Evolutionary conservation across 768 basidiomycete species (phyloP).

Genomic region (Termitomyces sp.): DNA sequence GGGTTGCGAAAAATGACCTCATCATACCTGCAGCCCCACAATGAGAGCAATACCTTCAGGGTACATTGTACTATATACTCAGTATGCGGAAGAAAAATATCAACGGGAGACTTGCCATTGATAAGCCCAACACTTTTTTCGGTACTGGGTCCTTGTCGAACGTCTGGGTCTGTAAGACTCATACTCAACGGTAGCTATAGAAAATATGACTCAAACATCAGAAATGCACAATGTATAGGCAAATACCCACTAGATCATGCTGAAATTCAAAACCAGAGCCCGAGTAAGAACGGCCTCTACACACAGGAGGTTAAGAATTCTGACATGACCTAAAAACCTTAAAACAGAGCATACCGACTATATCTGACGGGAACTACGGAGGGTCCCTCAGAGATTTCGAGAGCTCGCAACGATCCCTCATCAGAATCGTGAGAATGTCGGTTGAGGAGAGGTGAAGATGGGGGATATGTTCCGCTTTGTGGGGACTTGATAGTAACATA

Average conservation of each 20-base stretch:
- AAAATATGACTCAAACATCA: background rate
- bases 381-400: constrained; percentile 74
- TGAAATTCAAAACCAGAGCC: constrained; percentile 78
- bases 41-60: constrained; percentile 77
- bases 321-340: background rate
- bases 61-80: background rate
- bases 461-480: constrained; percentile 30
- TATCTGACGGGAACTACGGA: constrained; percentile 27
- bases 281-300: constrained; percentile 60
- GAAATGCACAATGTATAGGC: background rate
- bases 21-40: constrained; percentile 71
- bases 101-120: constrained; percentile 53
- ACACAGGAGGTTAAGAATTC: constrained; percentile 6
- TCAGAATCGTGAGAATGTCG: constrained; percentile 59
- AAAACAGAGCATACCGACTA: constrained; percentile 28
- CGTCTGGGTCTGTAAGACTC: constrained; percentile 71
- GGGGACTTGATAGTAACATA: constrained; percentile 47
- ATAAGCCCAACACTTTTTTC: constrained; percentile 77
- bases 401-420: constrained; percentile 65
- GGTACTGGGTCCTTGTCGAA: constrained; percentile 38
- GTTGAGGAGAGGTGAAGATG: constrained; percentile 32
- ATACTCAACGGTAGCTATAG: constrained; percentile 63
- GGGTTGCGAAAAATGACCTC: constrained; percentile 5
- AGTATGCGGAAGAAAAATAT: background rate
- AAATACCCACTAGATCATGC: constrained; percentile 47